Conservation (phyloP, 2,329 filamentous ascomycete genomes). For the Aspergillus texensis region DNA sequence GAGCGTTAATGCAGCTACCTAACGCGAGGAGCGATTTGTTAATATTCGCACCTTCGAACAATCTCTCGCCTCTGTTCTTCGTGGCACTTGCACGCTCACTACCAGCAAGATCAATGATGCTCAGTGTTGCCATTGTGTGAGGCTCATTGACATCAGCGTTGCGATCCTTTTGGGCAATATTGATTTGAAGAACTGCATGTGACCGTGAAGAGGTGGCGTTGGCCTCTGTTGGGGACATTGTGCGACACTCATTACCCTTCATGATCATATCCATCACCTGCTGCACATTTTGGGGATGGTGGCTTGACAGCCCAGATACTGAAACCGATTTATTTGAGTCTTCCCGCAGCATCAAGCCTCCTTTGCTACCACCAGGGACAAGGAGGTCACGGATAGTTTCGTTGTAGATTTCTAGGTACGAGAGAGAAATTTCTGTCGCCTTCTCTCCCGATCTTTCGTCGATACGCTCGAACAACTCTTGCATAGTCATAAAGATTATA, state of each 20-base stretch:
- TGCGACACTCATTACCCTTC: conserved; percentile 88
- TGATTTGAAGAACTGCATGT: conserved; percentile 96
- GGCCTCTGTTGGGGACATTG: conserved; percentile 93
- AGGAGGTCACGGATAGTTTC: conserved; percentile 96
- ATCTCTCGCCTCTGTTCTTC: conserved; percentile 88
- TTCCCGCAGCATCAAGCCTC: conserved; percentile 87
- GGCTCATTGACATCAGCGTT: conserved; percentile 92
- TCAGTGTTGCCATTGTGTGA: conserved; percentile 96
- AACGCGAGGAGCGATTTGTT: conserved; percentile 96
- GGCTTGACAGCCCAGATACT: conserved; percentile 86
- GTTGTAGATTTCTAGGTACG: conserved; percentile 98
- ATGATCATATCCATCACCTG: conserved; percentile 99
- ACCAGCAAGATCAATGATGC: conserved; percentile 95
- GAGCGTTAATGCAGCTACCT: conserved; percentile 96
- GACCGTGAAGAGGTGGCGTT: conserved; percentile 97
- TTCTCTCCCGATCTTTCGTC: conserved; percentile 84
- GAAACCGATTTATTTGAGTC: conserved; percentile 92
- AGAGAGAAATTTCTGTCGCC: conserved; percentile 84
- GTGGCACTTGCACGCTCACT: conserved; percentile 95
- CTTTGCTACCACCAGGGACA: conserved; percentile 79
- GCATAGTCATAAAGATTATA: conserved; percentile 99
- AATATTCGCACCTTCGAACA: conserved; percentile 96
- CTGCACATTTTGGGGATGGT: conserved; percentile 86
- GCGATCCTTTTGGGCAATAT: conserved; percentile 88
- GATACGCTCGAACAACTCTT: conserved; percentile 96